These are phyloP conservation scores for Boletellus dicymbophilus DNA, from an alignment of 1,284 basidiomycete genomes.

Conservation along the genomic window DNA sequence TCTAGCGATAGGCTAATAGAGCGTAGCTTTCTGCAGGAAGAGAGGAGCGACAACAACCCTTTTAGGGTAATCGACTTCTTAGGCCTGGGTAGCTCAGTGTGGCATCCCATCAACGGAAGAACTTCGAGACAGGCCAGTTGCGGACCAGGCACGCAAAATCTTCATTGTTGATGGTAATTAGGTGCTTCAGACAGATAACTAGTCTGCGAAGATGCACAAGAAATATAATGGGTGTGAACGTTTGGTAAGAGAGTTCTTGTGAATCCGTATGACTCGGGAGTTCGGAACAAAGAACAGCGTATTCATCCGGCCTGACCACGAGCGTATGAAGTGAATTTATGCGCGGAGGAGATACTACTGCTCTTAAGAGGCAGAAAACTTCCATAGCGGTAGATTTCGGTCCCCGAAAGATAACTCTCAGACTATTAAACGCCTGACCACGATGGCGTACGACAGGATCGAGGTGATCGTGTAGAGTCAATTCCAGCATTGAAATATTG, in stretches of 20 bases:
- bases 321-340: constrained; percentile 1
- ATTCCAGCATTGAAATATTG: background rate
- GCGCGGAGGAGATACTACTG: constrained; percentile 3
- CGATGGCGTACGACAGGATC: background rate
- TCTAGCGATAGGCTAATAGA: background rate
- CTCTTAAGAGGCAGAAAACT: background rate
- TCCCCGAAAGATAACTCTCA: background rate
- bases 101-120: background rate
- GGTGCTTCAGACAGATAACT: background rate
- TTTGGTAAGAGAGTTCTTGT: background rate
- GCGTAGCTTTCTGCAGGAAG: background rate
- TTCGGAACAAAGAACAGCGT: background rate
- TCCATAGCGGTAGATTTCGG: background rate
- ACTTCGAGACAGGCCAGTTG: constrained; percentile 1
- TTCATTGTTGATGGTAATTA: background rate
- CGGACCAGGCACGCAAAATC: constrained; percentile 1
- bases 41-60: constrained; percentile 1
- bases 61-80: constrained; percentile 3
- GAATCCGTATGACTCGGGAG: background rate
- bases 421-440: constrained; percentile 4
- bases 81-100: background rate
- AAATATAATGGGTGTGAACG: background rate
- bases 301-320: background rate
- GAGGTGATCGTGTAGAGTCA: background rate
- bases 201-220: constrained; percentile 5